phyloP scores from a whole-genome alignment of 2,329 filamentous ascomycete species.

The Diaporthe amygdali region DNA sequence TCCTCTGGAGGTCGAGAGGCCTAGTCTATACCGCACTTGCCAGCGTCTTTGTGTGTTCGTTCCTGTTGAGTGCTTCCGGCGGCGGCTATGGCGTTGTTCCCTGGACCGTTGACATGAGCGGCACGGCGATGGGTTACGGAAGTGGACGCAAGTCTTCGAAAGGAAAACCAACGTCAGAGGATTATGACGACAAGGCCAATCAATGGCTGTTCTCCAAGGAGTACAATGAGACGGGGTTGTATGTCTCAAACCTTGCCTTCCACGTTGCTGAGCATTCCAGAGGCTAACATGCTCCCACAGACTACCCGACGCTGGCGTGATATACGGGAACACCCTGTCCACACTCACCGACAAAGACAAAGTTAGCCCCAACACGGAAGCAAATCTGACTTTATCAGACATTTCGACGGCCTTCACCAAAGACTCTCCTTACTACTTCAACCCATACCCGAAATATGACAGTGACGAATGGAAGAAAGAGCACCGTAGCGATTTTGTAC shows the following conservation, averaged over 20 bases:
- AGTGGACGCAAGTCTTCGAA: conserved; percentile 18
- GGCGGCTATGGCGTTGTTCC: conserved; percentile 42
- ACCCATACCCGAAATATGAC: conserved; percentile 77
- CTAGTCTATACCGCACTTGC: conserved; percentile 47
- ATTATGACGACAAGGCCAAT: conserved; percentile 25
- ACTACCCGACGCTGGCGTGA: conserved; percentile 50
- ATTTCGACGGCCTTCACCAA: conserved; percentile 42
- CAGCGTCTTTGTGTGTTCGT: conserved; percentile 47
- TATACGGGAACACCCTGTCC: conserved; percentile 63
- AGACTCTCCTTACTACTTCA: conserved; percentile 62
- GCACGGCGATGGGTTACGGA: conserved; percentile 19
- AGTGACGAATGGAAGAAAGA: conserved; percentile 61
- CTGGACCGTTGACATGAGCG: conserved; percentile 28
- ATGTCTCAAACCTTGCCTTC: conserved; percentile 29
- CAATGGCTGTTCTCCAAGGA: conserved; percentile 46
- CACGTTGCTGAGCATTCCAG: conserved; percentile 18
- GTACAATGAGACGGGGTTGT: conserved; percentile 40
- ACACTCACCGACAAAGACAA: conserved; percentile 47
- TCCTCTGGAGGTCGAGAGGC: conserved; percentile 42
- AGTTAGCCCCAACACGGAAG: conserved; percentile 34
- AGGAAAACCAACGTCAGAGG: conserved; percentile 23
- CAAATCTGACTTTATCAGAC: conserved; percentile 33
- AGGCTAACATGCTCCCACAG: conserved; percentile 39
- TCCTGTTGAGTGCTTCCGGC: conserved; percentile 44
- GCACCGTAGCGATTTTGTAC: conserved; percentile 62